Evolutionary conservation across 495 filamentous ascomycete genomes (phyloP).

Genomic region (Trichoderma reesei): DNA sequence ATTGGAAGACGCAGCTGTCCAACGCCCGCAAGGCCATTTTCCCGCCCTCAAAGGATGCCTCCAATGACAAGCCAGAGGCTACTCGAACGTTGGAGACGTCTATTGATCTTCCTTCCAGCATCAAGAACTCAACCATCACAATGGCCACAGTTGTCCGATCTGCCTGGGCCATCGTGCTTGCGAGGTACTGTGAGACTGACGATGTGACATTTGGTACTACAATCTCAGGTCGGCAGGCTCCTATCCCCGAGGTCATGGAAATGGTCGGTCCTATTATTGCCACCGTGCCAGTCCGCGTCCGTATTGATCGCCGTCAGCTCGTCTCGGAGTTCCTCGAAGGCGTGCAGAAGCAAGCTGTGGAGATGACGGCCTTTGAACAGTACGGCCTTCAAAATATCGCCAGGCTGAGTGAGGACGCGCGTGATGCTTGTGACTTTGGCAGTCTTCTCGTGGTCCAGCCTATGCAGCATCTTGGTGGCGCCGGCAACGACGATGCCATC

Average conservation of each 20-base stretch:
- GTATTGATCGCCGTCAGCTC: conserved; percentile 9
- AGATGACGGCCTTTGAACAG: conserved; percentile 36
- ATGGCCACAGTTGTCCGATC: conserved; percentile 38
- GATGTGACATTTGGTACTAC: conserved; percentile 40
- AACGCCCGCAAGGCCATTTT: not conserved
- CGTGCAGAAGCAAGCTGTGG: conserved; percentile 26
- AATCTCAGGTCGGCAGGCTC: conserved; percentile 37
- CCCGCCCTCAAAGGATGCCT: not conserved
- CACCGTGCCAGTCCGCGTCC: conserved; percentile 44
- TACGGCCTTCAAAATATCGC: conserved; percentile 34
- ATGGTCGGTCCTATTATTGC: conserved; percentile 47
- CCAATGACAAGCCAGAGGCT: not conserved
- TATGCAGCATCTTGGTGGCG: not conserved
- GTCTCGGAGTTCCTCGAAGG: conserved; percentile 15
- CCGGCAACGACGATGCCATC: not conserved
- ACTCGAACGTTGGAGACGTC: not conserved
- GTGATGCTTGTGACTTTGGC: conserved; percentile 8
- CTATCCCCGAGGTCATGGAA: conserved; percentile 33
- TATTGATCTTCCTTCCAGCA: conserved; percentile 1
- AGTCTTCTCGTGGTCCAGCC: conserved; percentile 7
- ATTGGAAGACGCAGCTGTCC: conserved; percentile 1
- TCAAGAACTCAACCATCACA: conserved; percentile 22
- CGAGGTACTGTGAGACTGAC: conserved; percentile 25
- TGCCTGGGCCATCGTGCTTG: conserved; percentile 35
- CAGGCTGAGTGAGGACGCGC: not conserved